Evolutionary conservation across 1,284 basidiomycete species (phyloP).

Genomic region (Fomitopsis palustris): DNA sequence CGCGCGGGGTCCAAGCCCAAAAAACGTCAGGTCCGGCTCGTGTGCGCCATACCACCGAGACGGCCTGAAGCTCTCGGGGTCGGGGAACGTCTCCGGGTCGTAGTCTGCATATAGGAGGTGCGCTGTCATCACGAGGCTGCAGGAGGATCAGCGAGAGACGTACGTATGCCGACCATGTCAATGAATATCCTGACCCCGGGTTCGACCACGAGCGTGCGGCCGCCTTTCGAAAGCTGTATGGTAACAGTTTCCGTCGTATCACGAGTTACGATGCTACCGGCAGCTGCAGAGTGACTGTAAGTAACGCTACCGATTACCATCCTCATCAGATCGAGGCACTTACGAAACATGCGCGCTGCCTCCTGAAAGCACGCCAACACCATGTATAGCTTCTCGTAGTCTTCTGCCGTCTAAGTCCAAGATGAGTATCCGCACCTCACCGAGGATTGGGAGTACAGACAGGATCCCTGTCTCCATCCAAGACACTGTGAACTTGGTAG

Average conservation of each 20-base stretch:
- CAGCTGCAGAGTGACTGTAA: slow-evolving; percentile 6
- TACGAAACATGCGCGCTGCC: slow-evolving; percentile 17
- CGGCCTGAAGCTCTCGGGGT: slow-evolving; percentile 27
- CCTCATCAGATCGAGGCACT: slow-evolving; percentile 1
- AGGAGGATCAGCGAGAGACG: slow-evolving; percentile 1
- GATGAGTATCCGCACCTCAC: neutral
- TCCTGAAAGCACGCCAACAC: slow-evolving; percentile 16
- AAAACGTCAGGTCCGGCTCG: slow-evolving; percentile 18
- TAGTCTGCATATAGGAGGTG: slow-evolving; percentile 6
- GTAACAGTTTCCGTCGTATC: slow-evolving; percentile 9
- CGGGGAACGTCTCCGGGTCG: slow-evolving; percentile 23
- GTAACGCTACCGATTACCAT: neutral
- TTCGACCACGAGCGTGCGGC: slow-evolving; percentile 7
- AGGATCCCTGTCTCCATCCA: no score
- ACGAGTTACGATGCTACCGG: slow-evolving; percentile 10
- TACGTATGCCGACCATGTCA: slow-evolving; percentile 15
- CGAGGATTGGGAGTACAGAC: no score
- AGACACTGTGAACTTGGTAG: neutral
- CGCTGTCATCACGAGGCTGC: neutral
- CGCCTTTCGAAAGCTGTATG: slow-evolving; percentile 3
- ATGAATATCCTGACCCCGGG: slow-evolving; percentile 10
- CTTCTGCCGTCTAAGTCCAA: slow-evolving; percentile 8
- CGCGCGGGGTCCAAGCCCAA: slow-evolving; percentile 19
- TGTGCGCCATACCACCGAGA: slow-evolving; percentile 26
- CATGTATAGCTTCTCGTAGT: slow-evolving; percentile 7